Conservation (phyloP, 441 rosid genomes). For the Gossypium schwendimanii region DNA sequence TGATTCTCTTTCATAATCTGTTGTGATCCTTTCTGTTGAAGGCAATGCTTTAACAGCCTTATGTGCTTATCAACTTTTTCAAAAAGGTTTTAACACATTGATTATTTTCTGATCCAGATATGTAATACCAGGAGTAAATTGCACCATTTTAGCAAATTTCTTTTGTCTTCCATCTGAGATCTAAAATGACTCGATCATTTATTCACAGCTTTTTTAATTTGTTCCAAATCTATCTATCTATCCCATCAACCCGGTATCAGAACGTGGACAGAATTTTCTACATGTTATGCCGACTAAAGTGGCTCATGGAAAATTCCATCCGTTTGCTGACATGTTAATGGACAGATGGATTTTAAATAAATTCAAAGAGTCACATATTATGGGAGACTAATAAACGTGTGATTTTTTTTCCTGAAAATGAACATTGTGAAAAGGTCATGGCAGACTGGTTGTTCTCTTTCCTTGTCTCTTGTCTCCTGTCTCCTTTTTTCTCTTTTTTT, state of each 20-base stretch:
- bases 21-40: not conserved
- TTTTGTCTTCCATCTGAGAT: not conserved
- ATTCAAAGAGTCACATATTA: not conserved
- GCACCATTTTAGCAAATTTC: not conserved
- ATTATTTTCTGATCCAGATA: not conserved
- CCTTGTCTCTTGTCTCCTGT: not conserved
- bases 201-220: not conserved
- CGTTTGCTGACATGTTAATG: not conserved
- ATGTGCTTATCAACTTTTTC: not conserved
- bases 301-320: not conserved
- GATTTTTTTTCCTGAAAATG: not conserved
- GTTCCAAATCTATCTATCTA: not conserved
- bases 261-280: not conserved
- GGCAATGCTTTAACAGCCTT: conserved; percentile 4
- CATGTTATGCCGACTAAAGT: not conserved
- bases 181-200: not conserved
- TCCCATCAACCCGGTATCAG: not conserved
- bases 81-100: not conserved
- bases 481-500: not conserved
- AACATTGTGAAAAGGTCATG: not conserved
- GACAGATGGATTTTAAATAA: not conserved
- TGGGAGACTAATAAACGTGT: not conserved
- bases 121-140: not conserved
- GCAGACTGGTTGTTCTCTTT: not conserved
- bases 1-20: not conserved